Conservation (phyloP, 768 basidiomycete genomes). For the Trametes coccinea region DNA sequence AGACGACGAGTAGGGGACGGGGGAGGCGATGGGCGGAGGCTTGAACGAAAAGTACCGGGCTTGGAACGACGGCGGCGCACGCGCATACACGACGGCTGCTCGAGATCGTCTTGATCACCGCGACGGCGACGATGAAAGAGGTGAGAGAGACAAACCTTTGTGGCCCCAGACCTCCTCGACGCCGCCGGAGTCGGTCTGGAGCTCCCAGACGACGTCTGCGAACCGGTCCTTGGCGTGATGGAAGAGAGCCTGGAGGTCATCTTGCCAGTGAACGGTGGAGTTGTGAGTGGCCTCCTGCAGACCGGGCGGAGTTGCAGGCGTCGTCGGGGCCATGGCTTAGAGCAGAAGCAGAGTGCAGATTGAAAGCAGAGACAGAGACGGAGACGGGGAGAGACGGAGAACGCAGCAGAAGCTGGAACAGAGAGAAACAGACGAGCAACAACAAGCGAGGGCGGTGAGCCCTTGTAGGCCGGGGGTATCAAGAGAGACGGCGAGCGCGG, state of each 20-base stretch:
- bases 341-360: not conserved
- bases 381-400: no score
- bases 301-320: conserved; percentile 43
- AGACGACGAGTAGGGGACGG: conserved; percentile 49
- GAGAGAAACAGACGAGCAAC: no score
- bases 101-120: no score
- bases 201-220: conserved; percentile 96
- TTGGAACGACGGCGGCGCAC: conserved; percentile 91
- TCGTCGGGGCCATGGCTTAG: conserved; percentile 22
- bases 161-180: conserved; percentile 82
- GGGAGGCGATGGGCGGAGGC: conserved; percentile 54
- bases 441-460: not conserved
- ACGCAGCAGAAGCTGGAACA: no score
- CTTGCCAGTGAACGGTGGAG: conserved; percentile 76
- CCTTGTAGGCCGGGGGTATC: conserved; percentile 4
- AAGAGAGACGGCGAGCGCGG: not conserved
- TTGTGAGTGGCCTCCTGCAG: conserved; percentile 65
- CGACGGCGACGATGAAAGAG: not conserved
- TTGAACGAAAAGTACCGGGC: conserved; percentile 82
- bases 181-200: conserved; percentile 48
- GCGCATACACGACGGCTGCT: conserved; percentile 89
- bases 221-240: conserved; percentile 86
- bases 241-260: conserved; percentile 78
- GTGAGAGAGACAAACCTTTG: conserved; percentile 64
- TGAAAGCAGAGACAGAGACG: not conserved